Percentiles rank a stretch among this genome's conserved stretches.
phyloP scores from a whole-genome alignment of 495 filamentous ascomycete genomes.

The Staphylotrichum longicolle region DNA sequence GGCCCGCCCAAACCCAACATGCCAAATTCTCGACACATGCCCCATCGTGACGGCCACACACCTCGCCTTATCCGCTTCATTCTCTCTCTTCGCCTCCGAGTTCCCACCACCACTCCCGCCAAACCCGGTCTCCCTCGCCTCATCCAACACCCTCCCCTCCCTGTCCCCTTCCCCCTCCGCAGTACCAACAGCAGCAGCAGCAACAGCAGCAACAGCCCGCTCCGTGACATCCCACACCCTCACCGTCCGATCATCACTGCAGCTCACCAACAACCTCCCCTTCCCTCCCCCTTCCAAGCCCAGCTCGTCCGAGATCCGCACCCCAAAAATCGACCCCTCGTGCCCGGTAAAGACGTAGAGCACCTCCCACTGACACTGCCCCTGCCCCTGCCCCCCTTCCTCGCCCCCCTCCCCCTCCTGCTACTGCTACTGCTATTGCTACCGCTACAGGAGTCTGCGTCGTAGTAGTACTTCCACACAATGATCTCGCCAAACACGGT shows the following conservation, averaged over 20 bases:
- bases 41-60: constrained; percentile 71
- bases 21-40: constrained; percentile 88
- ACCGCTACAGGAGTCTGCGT: background rate
- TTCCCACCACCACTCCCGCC: constrained; percentile 24
- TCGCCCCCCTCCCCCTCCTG: background rate
- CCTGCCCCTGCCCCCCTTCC: background rate
- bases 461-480: constrained; percentile 70
- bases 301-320: constrained; percentile 68
- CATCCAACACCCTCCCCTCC: constrained; percentile 19
- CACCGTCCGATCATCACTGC: constrained; percentile 92
- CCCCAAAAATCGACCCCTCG: constrained; percentile 90
- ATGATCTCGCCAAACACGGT: constrained; percentile 93
- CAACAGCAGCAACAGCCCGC: constrained; percentile 4
- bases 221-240: constrained; percentile 78
- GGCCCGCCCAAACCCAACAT: constrained; percentile 57
- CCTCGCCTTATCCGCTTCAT: constrained; percentile 25
- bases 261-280: constrained; percentile 72
- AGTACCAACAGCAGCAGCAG: no score
- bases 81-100: constrained; percentile 28
- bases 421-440: no score
- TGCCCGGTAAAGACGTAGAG: constrained; percentile 81
- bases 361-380: constrained; percentile 35
- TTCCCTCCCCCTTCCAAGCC: constrained; percentile 30
- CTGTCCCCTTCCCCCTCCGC: background rate
- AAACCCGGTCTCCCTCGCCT: constrained; percentile 53